Evolutionary conservation across 2,329 filamentous ascomycete genomes (phyloP).

Genomic region (Fusarium continuum): DNA sequence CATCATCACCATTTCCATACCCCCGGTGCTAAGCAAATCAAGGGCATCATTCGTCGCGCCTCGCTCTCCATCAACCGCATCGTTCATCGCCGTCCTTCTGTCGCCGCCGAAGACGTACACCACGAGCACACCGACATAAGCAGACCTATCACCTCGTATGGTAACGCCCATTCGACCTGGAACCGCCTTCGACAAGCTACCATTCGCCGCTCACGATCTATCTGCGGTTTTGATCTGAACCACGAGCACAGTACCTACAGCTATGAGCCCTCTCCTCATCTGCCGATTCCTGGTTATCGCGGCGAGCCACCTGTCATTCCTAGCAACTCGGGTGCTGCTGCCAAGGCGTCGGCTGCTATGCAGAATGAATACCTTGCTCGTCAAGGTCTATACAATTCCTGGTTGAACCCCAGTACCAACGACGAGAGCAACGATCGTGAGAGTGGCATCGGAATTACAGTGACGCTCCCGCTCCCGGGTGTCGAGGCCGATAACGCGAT

Average conservation of each 20-base stretch:
- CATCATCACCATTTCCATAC: slow-evolving; percentile 42
- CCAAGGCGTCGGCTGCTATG: slow-evolving; percentile 67
- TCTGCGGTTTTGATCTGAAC: slow-evolving; percentile 53
- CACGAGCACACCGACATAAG: slow-evolving; percentile 21
- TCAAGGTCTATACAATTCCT: slow-evolving; percentile 52
- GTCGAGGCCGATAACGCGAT: slow-evolving; percentile 47
- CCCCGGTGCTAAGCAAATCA: slow-evolving; percentile 50
- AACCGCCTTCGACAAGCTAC: slow-evolving; percentile 61
- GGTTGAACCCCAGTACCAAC: slow-evolving; percentile 51
- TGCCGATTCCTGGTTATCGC: slow-evolving; percentile 60
- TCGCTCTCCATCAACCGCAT: slow-evolving; percentile 65
- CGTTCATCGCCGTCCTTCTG: slow-evolving; percentile 59
- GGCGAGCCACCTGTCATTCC: slow-evolving; percentile 69
- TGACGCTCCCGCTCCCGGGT: slow-evolving; percentile 57
- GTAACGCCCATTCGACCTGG: slow-evolving; percentile 55
- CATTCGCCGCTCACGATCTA: slow-evolving; percentile 58
- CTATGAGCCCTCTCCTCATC: slow-evolving; percentile 44
- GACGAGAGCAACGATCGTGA: slow-evolving; percentile 67
- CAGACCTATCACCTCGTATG: slow-evolving; percentile 58
- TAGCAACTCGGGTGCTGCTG: slow-evolving; percentile 66
- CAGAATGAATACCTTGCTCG: slow-evolving; percentile 62
- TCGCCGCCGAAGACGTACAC: slow-evolving; percentile 46
- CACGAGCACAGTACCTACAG: slow-evolving; percentile 35
- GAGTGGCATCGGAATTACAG: slow-evolving; percentile 70
- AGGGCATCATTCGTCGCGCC: slow-evolving; percentile 63